phyloP scores from a whole-genome alignment of 345 rosid species.

The Camelina neglecta region DNA sequence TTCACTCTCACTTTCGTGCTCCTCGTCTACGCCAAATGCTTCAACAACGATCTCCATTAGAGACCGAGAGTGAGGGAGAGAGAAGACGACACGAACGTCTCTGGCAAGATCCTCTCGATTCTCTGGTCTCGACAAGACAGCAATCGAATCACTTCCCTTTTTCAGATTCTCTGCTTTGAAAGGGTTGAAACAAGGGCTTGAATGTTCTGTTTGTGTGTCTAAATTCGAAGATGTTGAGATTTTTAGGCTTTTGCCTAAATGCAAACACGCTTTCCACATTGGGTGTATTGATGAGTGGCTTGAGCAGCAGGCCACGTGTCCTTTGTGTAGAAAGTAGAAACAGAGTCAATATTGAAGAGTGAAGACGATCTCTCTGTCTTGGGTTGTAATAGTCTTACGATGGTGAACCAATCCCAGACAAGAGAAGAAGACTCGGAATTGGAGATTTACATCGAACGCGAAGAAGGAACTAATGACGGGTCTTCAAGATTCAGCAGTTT shows the following conservation, averaged over 20 bases:
- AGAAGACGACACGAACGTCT: conserved; percentile 30
- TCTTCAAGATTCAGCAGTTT: conserved; percentile 63
- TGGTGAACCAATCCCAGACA: conserved; percentile 50
- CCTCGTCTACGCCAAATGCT: conserved; percentile 70
- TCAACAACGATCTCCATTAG: conserved; percentile 51
- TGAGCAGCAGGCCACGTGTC: conserved; percentile 86
- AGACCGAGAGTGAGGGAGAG: conserved; percentile 10
- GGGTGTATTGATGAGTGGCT: conserved; percentile 91
- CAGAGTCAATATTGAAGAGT: conserved; percentile 55
- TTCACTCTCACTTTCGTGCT: conserved; percentile 65
- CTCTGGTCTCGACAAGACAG: conserved; percentile 79
- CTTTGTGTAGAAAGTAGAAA: conserved; percentile 78
- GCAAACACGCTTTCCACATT: conserved; percentile 91
- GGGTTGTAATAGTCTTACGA: conserved; percentile 53
- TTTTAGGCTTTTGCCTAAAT: conserved; percentile 76
- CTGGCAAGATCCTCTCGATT: conserved; percentile 53
- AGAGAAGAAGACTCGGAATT: conserved; percentile 51
- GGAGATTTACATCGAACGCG: conserved; percentile 77
- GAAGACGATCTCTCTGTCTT: conserved; percentile 63
- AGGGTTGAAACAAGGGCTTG: conserved; percentile 80
- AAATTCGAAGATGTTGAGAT: conserved; percentile 86
- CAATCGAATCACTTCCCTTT: conserved; percentile 84
- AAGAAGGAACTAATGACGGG: conserved; percentile 47
- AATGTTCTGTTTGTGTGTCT: conserved; percentile 84
- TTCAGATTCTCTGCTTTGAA: conserved; percentile 81